These are phyloP conservation scores for Gorgonomyces haynaldii DNA, from an alignment of 192 early-diverging fungal species.

Conservation along the genomic window DNA sequence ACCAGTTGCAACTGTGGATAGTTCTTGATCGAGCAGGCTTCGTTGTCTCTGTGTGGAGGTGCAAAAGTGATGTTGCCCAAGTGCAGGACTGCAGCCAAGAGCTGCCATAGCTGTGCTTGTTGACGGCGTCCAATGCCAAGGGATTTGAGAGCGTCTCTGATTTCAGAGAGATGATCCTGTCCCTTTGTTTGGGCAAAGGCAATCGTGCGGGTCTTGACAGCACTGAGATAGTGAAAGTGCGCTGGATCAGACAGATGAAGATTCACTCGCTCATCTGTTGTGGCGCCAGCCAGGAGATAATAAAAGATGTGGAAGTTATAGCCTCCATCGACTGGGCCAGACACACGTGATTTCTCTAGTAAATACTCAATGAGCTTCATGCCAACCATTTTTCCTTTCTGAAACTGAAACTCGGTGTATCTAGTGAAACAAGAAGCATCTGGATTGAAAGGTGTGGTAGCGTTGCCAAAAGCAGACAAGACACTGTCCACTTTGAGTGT, in stretches of 20 bases:
- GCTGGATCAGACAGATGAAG: slow-evolving; percentile 60
- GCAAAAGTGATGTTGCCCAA: slow-evolving; percentile 83
- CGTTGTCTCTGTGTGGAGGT: slow-evolving; percentile 42
- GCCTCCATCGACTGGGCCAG: slow-evolving; percentile 44
- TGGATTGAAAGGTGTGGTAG: slow-evolving; percentile 48
- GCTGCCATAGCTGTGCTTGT: slow-evolving; percentile 65
- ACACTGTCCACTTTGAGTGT: slow-evolving; percentile 57
- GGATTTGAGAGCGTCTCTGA: slow-evolving; percentile 29
- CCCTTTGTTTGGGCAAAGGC: background rate
- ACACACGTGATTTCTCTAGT: slow-evolving; percentile 73
- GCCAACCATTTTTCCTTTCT: slow-evolving; percentile 68
- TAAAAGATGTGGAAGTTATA: slow-evolving; percentile 93
- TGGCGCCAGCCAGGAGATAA: slow-evolving; percentile 68
- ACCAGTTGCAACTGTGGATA: slow-evolving; percentile 58
- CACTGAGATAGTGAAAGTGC: slow-evolving; percentile 41
- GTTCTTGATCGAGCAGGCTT: slow-evolving; percentile 65
- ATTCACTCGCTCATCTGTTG: slow-evolving; percentile 56
- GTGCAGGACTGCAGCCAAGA: slow-evolving; percentile 80
- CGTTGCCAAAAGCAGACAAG: slow-evolving; percentile 62
- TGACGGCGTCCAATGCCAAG: slow-evolving; percentile 43
- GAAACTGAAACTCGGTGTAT: slow-evolving; percentile 84
- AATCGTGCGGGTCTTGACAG: slow-evolving; percentile 2
- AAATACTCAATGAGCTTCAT: slow-evolving; percentile 71
- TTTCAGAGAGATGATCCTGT: slow-evolving; percentile 6
- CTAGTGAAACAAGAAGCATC: slow-evolving; percentile 58